Evolutionary conservation across 352 stramenopile species (phyloP).

Genomic region (Globisporangium sylvaticum): DNA sequence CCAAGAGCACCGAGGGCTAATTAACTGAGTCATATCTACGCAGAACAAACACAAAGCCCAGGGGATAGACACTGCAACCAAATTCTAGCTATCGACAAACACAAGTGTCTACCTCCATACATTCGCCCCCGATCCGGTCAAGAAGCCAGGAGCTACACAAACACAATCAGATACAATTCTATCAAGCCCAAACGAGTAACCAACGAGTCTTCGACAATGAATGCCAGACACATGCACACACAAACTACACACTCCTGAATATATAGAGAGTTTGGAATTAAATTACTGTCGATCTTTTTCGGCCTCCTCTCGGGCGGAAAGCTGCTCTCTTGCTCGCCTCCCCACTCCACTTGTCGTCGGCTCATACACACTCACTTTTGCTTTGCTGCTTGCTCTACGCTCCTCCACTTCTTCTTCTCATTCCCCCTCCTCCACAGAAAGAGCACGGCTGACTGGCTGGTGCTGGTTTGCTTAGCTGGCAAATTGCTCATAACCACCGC

Average conservation of each 20-base stretch:
- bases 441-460: background rate
- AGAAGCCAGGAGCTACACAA: background rate
- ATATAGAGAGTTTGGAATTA: conserved; percentile 9
- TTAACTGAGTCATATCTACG: background rate
- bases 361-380: conserved; percentile 7
- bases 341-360: background rate
- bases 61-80: background rate
- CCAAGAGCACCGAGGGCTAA: background rate
- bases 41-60: background rate
- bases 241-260: background rate
- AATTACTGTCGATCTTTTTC: conserved; percentile 5
- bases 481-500: background rate
- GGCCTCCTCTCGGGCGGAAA: background rate
- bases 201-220: background rate
- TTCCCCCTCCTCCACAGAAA: background rate
- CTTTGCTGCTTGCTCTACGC: background rate
- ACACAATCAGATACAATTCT: background rate
- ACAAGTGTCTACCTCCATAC: background rate
- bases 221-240: background rate
- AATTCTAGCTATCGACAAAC: background rate
- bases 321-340: background rate
- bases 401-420: background rate
- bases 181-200: background rate
- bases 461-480: background rate
- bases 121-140: background rate